Conservation (phyloP, 306 rosid species). For the Vigna mungo region DNA sequence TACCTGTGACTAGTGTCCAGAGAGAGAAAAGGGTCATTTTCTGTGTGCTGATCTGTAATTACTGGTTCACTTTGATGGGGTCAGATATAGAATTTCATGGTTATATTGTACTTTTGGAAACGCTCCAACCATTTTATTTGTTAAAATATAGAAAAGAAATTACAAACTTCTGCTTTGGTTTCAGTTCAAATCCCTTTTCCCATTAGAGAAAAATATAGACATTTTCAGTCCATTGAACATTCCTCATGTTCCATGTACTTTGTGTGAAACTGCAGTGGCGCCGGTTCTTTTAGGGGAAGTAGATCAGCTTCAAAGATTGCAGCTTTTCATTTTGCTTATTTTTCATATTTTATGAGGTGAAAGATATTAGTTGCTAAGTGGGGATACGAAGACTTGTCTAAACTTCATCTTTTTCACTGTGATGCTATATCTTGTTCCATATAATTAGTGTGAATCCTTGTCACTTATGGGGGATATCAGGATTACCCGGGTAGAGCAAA, state of each 20-base stretch:
- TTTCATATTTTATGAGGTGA: constrained; percentile 40
- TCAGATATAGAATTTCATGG: constrained; percentile 33
- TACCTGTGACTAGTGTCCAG: constrained; percentile 23
- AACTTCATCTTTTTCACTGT: constrained; percentile 35
- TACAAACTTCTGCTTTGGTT: constrained; percentile 16
- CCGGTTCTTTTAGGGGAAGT: constrained; percentile 35
- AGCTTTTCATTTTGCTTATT: constrained; percentile 37
- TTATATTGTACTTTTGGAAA: constrained; percentile 43
- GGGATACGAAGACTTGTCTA: constrained; percentile 34
- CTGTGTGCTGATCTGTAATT: constrained; percentile 45
- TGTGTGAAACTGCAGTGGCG: constrained; percentile 38
- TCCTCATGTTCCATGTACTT: constrained; percentile 40
- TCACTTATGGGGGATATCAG: constrained; percentile 75
- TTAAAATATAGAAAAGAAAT: background rate
- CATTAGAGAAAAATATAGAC: constrained; percentile 33
- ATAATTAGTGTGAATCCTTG: constrained; percentile 40
- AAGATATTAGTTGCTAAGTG: constrained; percentile 16
- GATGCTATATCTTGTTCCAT: constrained; percentile 49
- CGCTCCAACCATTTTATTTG: constrained; percentile 30
- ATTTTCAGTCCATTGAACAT: constrained; percentile 39
- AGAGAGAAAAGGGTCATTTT: constrained; percentile 30
- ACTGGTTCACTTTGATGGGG: constrained; percentile 29
- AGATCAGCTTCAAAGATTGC: constrained; percentile 48
- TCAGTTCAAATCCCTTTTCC: constrained; percentile 30
- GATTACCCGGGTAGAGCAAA: constrained; percentile 66